Evolutionary conservation across 805 yeast genomes (phyloP).

Genomic region (Ogataea methanolica): DNA sequence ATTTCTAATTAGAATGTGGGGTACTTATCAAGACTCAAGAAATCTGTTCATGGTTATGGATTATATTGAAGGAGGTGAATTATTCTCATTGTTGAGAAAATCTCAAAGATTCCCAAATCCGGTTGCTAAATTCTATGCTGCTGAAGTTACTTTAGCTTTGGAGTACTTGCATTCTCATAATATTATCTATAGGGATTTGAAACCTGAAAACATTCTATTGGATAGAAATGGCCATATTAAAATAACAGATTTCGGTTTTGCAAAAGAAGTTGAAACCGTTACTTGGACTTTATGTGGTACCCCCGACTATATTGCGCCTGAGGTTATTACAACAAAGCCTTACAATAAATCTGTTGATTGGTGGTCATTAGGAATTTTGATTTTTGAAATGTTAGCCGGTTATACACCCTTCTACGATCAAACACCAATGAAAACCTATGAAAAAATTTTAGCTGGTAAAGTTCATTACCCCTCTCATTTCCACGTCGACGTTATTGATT

Average conservation of each 20-base stretch:
- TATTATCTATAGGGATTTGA: slow-evolving; percentile 56
- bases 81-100: slow-evolving; percentile 50
- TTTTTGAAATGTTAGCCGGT: slow-evolving; percentile 59
- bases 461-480: slow-evolving; percentile 49
- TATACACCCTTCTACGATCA: slow-evolving; percentile 60
- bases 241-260: slow-evolving; percentile 59
- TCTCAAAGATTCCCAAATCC: slow-evolving; percentile 59
- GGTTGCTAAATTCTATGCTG: slow-evolving; percentile 60
- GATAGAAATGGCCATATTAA: slow-evolving; percentile 59
- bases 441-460: slow-evolving; percentile 51
- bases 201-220: slow-evolving; percentile 55
- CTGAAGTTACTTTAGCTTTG: slow-evolving; percentile 54
- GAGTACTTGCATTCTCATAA: slow-evolving; percentile 57
- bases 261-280: slow-evolving; percentile 55
- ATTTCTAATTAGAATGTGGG: slow-evolving; percentile 60
- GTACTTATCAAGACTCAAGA: slow-evolving; percentile 56
- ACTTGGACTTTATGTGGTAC: slow-evolving; percentile 63
- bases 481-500: slow-evolving; percentile 49
- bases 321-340: slow-evolving; percentile 59
- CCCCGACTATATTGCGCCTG: slow-evolving; percentile 63
- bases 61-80: slow-evolving; percentile 61
- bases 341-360: slow-evolving; percentile 61
- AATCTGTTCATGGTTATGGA: slow-evolving; percentile 62
- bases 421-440: slow-evolving; percentile 61
- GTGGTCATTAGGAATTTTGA: slow-evolving; percentile 61